A percentile compares a stretch with the other conserved stretches of the same genome.
phyloP scores from a whole-genome alignment of 345 rosid species.

The Passiflora organensis region DNA sequence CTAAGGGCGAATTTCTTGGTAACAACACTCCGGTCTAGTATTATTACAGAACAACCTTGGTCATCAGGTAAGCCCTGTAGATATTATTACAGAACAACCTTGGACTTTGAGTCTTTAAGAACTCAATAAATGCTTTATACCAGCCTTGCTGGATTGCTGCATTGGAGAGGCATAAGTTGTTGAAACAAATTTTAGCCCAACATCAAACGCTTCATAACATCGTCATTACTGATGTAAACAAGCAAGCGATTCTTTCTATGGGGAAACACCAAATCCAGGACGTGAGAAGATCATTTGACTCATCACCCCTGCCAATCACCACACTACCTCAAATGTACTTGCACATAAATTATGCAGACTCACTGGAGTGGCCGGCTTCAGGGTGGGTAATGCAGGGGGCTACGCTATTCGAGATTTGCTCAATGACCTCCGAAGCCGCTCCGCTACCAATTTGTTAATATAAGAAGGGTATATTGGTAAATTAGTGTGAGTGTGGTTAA shows the following conservation, averaged over 20 bases:
- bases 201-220: conserved; percentile 20
- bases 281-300: conserved; percentile 15
- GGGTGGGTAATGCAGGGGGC: conserved; percentile 42
- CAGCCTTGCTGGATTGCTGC: conserved; percentile 39
- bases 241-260: conserved; percentile 28
- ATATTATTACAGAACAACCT: neutral
- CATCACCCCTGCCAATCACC: conserved; percentile 21
- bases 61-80: neutral
- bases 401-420: conserved; percentile 31
- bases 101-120: conserved; percentile 24
- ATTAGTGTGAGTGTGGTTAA: too few species aligned
- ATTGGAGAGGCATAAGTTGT: conserved; percentile 31
- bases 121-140: conserved; percentile 27
- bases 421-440: conserved; percentile 15
- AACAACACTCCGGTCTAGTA: conserved; percentile 3
- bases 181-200: conserved; percentile 24
- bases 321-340: conserved; percentile 34
- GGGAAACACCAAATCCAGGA: conserved; percentile 28
- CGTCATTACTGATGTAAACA: conserved; percentile 24
- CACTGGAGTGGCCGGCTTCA: conserved; percentile 30
- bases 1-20: conserved; percentile 51
- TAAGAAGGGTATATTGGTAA: too few species aligned
- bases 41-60: too few species aligned
- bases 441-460: too few species aligned
- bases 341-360: conserved; percentile 33